phyloP scores from a whole-genome alignment of 164 flowering plant species.

The Annona squamosa region DNA sequence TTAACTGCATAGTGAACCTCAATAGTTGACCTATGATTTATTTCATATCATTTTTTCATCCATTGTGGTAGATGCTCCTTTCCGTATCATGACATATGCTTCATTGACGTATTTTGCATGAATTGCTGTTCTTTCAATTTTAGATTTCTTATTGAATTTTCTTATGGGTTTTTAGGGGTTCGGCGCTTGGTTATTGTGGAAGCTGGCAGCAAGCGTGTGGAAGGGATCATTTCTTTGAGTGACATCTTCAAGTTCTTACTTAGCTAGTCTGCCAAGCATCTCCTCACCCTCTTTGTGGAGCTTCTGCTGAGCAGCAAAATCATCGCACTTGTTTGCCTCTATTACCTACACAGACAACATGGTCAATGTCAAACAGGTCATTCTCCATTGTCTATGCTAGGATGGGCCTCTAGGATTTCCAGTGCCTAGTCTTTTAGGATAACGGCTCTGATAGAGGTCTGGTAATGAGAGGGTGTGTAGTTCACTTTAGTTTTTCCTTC shows the following conservation, averaged over 20 bases:
- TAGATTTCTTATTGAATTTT: not conserved
- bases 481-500: not conserved
- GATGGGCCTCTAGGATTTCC: slow-evolving; percentile 1
- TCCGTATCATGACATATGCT: not conserved
- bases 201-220: slow-evolving; percentile 93
- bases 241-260: slow-evolving; percentile 76
- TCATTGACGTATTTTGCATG: not conserved
- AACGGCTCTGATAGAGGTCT: slow-evolving; percentile 1
- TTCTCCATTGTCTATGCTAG: not conserved
- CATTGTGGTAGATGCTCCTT: too few species aligned
- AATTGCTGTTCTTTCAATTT: not conserved
- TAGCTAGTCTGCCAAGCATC: slow-evolving; percentile 27
- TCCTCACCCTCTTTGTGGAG: not conserved
- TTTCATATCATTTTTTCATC: too few species aligned
- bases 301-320: not conserved
- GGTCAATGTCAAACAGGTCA: not conserved
- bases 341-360: not conserved
- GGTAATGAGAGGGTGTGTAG: slow-evolving; percentile 3
- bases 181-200: slow-evolving; percentile 79
- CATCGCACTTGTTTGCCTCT: not conserved
- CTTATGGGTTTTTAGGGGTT: slow-evolving; percentile 48
- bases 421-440: slow-evolving; percentile 4
- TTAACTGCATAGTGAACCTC: too few species aligned
- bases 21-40: too few species aligned
- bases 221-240: slow-evolving; percentile 70